Conservation (phyloP, 108 stramenopile species). For the Schizochytrium sp. region DNA sequence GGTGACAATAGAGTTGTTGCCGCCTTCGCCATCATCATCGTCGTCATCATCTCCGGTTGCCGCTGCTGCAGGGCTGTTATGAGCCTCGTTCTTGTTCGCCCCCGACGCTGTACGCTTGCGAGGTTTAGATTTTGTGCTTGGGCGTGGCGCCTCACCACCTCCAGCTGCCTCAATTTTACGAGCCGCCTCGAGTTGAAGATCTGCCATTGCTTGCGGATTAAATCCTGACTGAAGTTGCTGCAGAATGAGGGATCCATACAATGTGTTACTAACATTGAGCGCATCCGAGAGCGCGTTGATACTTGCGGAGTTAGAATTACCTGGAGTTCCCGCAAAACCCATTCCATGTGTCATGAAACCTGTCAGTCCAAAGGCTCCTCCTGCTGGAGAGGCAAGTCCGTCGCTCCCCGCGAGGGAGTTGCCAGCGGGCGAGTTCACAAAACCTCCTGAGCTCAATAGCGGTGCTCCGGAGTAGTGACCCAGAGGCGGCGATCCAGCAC, state of each 20-base stretch:
- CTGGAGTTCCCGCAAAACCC: neutral
- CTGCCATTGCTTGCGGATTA: neutral
- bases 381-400: neutral
- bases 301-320: neutral
- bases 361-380: neutral
- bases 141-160: neutral
- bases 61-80: neutral
- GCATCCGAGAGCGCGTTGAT: neutral
- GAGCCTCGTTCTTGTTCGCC: conserved; percentile 16
- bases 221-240: conserved; percentile 33
- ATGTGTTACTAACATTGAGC: conserved; percentile 8
- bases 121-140: neutral
- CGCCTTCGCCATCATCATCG: neutral
- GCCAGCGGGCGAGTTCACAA: conserved; percentile 9
- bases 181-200: neutral
- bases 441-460: conserved; percentile 18
- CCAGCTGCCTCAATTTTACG: conserved; percentile 8
- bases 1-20: neutral
- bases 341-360: neutral
- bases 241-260: conserved; percentile 19
- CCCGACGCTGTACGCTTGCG: neutral
- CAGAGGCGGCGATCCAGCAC: neutral
- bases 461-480: neutral
- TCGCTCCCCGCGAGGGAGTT: conserved; percentile 43
- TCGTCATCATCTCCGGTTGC: neutral